Evolutionary conservation across 345 rosid genomes (phyloP), one percentile per base, ranked within the genome.

Genomic region (Eutrema heterophyllum): DNA sequence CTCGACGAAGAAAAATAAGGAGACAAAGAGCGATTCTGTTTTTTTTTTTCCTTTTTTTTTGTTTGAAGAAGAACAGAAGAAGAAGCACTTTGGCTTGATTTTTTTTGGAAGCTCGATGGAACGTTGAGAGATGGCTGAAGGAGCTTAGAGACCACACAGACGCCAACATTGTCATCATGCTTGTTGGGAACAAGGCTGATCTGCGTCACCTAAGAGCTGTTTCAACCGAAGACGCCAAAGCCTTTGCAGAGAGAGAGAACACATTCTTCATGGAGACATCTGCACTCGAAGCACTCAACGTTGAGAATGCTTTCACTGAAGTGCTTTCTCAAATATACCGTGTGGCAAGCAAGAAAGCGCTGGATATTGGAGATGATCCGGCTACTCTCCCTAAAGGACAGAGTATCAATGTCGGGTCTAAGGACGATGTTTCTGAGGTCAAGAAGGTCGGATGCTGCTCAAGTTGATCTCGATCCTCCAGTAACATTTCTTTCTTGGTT

Each of bases 251-350:
- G 77, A 84, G 83, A 74, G 96, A 88, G 71, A 87, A 61, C 61
- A 88, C 92, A 9, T 85, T 72, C 85, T 92, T 89, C 68, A 92
- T 92, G 87, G 97, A 92, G 85, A 92, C 94, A 43, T 92, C 97
- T 54, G 96, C 97, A 18, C 92, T 92, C 0, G 96, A 92, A 64
- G 86, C 96, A 2, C 24, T 86, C 83, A 88, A 89, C 46, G 97
- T 89, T 0, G 97, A 89, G 79, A 81, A 88, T 78, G 89, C 97
- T 52, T 89, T 92, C 81, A 88, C 92, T 5, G 82, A 89, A 76
- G 89, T 89, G 71, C 88, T 92, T 36, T 84, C 89, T 48, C 93
- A 88, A 60, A 92, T 92, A 67, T 82, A 92, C 74, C 93, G 72
- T n/a, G 92, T 89, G 7, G 90, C 83, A 1, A 83, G 92, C 83